Evolutionary conservation across 106 monocot genomes (phyloP).

Genomic region (Narthecium ossifragum): DNA sequence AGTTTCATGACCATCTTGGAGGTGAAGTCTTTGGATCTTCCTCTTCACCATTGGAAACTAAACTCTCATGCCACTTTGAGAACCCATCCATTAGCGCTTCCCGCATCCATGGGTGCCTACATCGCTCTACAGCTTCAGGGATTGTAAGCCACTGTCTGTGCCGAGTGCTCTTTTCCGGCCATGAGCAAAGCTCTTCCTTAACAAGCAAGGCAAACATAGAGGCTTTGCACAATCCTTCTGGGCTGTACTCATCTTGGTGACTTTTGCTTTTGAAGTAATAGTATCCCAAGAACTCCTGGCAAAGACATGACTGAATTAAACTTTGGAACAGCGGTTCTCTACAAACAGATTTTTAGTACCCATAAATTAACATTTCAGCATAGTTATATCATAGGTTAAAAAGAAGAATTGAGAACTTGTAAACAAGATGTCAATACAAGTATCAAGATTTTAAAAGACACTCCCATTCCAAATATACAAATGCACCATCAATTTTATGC

Average conservation of each 20-base stretch:
- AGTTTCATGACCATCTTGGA: neutral
- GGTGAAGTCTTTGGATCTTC: neutral
- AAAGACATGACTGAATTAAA: too few relatives aligned
- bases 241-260: conserved; percentile 72
- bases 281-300: conserved; percentile 62
- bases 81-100: conserved; percentile 26
- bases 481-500: too few relatives aligned
- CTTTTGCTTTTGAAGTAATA: conserved; percentile 83
- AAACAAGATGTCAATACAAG: too few relatives aligned
- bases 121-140: conserved; percentile 18
- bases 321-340: neutral
- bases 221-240: conserved; percentile 50
- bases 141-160: conserved; percentile 25
- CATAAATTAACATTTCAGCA: too few relatives aligned
- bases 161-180: conserved; percentile 36
- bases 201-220: conserved; percentile 46
- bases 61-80: conserved; percentile 23
- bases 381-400: too few relatives aligned
- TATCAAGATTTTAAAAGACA: too few relatives aligned
- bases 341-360: neutral
- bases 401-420: too few relatives aligned
- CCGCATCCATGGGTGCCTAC: conserved; percentile 33
- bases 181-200: conserved; percentile 28
- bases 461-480: too few relatives aligned
- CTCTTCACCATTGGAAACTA: neutral